Conservation (phyloP, 2,329 filamentous ascomycete genomes). For the Colletotrichum sp. region DNA sequence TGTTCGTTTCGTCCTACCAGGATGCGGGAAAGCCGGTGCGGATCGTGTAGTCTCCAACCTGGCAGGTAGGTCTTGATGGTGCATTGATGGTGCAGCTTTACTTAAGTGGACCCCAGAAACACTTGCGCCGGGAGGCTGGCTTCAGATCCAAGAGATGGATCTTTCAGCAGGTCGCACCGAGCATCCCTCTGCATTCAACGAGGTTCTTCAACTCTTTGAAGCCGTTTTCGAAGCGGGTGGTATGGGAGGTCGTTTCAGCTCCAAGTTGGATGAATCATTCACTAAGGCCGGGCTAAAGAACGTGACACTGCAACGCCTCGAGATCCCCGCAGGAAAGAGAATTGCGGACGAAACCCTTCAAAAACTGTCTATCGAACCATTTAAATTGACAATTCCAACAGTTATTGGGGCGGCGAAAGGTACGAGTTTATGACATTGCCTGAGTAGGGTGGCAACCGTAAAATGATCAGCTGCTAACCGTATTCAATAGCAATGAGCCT, state of each 20-base stretch:
- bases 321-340: neutral
- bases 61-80: neutral
- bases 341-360: neutral
- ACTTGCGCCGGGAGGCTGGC: neutral
- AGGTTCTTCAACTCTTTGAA: neutral
- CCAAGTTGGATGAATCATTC: neutral
- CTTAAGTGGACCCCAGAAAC: neutral
- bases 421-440: neutral
- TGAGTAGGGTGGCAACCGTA: rapidly evolving
- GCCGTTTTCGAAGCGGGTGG: neutral
- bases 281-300: neutral
- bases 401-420: neutral
- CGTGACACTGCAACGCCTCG: neutral
- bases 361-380: neutral
- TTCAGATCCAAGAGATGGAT: neutral
- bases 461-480: rapidly evolving
- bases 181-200: neutral
- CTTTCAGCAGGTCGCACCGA: neutral
- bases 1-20: neutral
- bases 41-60: neutral
- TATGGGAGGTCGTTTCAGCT: neutral
- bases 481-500: neutral
- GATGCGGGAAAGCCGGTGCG: neutral
- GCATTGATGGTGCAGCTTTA: rapidly evolving
- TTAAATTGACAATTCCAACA: neutral